These are phyloP conservation scores for Albatrellus ellisii DNA, from an alignment of 768 basidiomycete species.

Conservation along the genomic window DNA sequence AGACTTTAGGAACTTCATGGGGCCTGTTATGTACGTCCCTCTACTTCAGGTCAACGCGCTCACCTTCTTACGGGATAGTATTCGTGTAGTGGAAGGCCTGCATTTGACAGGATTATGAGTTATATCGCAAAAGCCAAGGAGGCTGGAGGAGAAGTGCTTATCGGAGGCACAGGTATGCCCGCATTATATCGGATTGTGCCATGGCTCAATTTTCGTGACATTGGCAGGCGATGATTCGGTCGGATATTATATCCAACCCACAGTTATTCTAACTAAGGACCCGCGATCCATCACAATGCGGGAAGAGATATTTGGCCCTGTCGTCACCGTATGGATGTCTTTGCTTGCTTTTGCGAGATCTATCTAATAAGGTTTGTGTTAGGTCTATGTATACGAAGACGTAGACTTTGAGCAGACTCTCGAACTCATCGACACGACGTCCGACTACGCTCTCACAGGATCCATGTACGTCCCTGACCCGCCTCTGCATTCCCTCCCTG, in stretches of 20 bases:
- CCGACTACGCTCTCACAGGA: conserved; percentile 89
- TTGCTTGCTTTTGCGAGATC: not conserved
- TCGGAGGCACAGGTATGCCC: conserved; percentile 62
- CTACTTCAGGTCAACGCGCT: not conserved
- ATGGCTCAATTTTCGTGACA: not conserved
- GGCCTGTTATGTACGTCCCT: conserved; percentile 77
- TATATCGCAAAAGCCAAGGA: conserved; percentile 83
- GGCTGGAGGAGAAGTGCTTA: conserved; percentile 79
- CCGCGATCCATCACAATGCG: conserved; percentile 81
- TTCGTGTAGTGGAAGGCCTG: conserved; percentile 55
- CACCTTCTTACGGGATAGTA: not conserved
- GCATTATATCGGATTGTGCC: not conserved
- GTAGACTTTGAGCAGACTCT: conserved; percentile 76
- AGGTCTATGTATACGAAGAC: conserved; percentile 87
- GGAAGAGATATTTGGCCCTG: conserved; percentile 96
- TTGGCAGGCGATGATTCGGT: conserved; percentile 68
- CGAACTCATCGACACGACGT: conserved; percentile 76
- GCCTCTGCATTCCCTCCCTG: conserved; percentile 8
- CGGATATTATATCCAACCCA: conserved; percentile 91
- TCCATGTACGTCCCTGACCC: conserved; percentile 52
- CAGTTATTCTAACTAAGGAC: conserved; percentile 86
- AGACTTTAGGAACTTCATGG: conserved; percentile 82
- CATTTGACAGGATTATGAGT: conserved; percentile 75
- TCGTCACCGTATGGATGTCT: conserved; percentile 55
- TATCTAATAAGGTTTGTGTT: not conserved